Base-by-base conservation (phyloP, 2,329 filamentous ascomycete species). In the Hypocrella siamensis region DNA sequence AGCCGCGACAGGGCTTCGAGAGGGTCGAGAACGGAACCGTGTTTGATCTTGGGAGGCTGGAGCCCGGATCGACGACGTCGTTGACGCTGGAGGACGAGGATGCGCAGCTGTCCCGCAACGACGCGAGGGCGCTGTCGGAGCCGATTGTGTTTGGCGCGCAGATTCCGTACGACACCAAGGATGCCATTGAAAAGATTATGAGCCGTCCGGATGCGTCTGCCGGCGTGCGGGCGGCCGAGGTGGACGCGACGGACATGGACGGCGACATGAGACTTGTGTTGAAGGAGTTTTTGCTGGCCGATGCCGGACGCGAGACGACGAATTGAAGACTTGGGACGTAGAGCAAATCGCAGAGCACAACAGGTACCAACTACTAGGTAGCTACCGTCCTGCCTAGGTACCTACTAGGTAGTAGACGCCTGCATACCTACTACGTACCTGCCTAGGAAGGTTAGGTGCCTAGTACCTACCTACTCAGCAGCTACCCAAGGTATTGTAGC, bases 221-320 rank as follows among this genome's bases (percentile, higher is more conserved):
- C 6, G 16, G 35, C 12, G 34, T 37, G 7, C 35, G 38, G 6
- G 40, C 35, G 3, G 36, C 35, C 4, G 36, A 40, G 35, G 28
- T 38, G 3, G 39, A 41, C 19, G 38, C 42, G 12, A 29, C 41
- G 18, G 40, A 43, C 9, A 44, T 44, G 39, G 40, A 42, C 15
- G 14, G 33, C 4, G 42, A 42, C 17, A 18, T 44, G 26, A 32
- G 39, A 6, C 36, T 38, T 17, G 31, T 42, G 17, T 19, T 44
- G 28, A 35, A 33, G 11, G 42, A 44, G 16, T 33, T 41, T 10
- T 27, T 44, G 29, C 26, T 44, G 25, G 42, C 40, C 1, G 37
- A 44, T 8, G 25, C 9, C 25, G n/a, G n/a, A 14, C 11, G 11
- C n/a, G n/a, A n/a, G n/a, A n/a, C n/a, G n/a, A n/a, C n/a, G n/a